Conservation (phyloP, 1,139 yeast genomes). For the Kodamaea sp. region DNA sequence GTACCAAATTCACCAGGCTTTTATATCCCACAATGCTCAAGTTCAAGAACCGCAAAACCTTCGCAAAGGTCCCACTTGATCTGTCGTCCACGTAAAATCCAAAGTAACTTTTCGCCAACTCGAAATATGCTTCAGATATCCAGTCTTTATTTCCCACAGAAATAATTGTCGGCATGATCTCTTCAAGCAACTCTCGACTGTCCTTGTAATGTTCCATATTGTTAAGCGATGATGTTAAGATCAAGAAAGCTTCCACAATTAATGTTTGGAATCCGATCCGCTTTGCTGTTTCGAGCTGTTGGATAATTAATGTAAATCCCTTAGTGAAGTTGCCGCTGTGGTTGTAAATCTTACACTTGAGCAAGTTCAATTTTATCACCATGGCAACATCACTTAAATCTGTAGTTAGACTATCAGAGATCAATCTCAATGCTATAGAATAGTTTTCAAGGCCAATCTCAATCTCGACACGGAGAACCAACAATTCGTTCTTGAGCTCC, state of each 20-base stretch:
- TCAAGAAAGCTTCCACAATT: constrained; percentile 41
- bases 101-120: constrained; percentile 33
- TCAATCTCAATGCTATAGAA: constrained; percentile 36
- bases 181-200: constrained; percentile 32
- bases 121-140: constrained; percentile 39
- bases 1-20: constrained; percentile 28
- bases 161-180: constrained; percentile 43
- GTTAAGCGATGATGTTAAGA: constrained; percentile 40
- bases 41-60: constrained; percentile 38
- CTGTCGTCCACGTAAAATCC: constrained; percentile 14
- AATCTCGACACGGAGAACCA: constrained; percentile 24
- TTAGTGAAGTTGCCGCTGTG: constrained; percentile 39
- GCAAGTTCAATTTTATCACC: constrained; percentile 42
- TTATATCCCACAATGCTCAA: constrained; percentile 48
- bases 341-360: constrained; percentile 44
- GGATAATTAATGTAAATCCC: constrained; percentile 45
- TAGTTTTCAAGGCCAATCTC: constrained; percentile 27
- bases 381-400: constrained; percentile 37
- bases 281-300: constrained; percentile 44
- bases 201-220: constrained; percentile 38
- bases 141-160: constrained; percentile 34
- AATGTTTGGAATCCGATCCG: constrained; percentile 41
- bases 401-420: constrained; percentile 26
- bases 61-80: constrained; percentile 18
- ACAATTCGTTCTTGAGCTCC: constrained; percentile 32